phyloP scores from a whole-genome alignment of 164 flowering plant species.

The Macadamia integrifolia region DNA sequence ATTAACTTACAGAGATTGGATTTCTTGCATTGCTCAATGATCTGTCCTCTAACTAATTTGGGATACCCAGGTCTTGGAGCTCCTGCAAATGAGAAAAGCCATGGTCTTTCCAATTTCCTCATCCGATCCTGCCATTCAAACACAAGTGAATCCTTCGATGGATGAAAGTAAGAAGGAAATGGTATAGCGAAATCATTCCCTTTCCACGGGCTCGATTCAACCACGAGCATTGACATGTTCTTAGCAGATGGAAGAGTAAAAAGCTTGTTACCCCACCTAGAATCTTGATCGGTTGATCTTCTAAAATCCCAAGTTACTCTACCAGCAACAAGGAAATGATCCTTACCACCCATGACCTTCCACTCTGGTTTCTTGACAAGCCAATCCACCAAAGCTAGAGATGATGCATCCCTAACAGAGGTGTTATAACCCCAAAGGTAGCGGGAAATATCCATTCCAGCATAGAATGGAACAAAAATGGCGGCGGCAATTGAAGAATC shows the following conservation, averaged over 20 bases:
- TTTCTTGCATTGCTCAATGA: constrained; percentile 72
- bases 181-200: constrained; percentile 89
- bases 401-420: constrained; percentile 75
- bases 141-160: constrained; percentile 81
- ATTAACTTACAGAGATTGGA: constrained; percentile 61
- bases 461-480: constrained; percentile 87
- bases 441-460: constrained; percentile 80
- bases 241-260: constrained; percentile 75
- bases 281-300: constrained; percentile 51
- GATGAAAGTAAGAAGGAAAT: constrained; percentile 94
- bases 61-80: constrained; percentile 85
- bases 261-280: constrained; percentile 90
- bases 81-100: constrained; percentile 91
- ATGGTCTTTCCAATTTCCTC: constrained; percentile 65
- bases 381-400: constrained; percentile 75
- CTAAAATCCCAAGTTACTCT: constrained; percentile 93
- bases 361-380: constrained; percentile 79
- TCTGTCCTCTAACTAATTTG: constrained; percentile 74
- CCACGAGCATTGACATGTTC: constrained; percentile 91
- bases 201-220: constrained; percentile 94
- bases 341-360: constrained; percentile 80
- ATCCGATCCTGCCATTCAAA: constrained; percentile 80
- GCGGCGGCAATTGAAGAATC: constrained; percentile 92
- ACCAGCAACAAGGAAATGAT: constrained; percentile 91
- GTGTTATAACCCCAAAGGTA: constrained; percentile 84